Evolutionary conservation across 2,329 filamentous ascomycete genomes (phyloP).

Genomic region (Tetracladium maxilliforme): DNA sequence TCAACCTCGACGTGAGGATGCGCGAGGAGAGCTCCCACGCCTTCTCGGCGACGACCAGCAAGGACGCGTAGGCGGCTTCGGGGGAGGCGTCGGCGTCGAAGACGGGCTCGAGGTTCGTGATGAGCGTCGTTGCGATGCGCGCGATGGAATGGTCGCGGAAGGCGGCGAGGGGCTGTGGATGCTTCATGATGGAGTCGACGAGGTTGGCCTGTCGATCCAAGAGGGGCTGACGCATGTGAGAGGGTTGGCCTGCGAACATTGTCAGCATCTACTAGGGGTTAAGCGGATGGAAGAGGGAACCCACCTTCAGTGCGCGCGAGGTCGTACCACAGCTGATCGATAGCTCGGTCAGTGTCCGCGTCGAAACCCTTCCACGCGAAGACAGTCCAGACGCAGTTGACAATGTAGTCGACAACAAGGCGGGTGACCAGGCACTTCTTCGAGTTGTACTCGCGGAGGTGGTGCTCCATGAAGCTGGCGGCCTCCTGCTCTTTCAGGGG

Average conservation of each 20-base stretch:
- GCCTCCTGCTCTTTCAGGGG: slow-evolving; percentile 17
- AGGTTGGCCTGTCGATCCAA: slow-evolving; percentile 18
- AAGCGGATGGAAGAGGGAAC: slow-evolving; percentile 4
- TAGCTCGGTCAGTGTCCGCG: slow-evolving; percentile 7
- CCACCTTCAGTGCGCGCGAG: slow-evolving; percentile 12
- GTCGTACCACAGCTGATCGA: slow-evolving; percentile 9
- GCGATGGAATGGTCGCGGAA: slow-evolving; percentile 8
- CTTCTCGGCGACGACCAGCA: slow-evolving; percentile 15
- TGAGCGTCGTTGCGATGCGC: slow-evolving; percentile 12
- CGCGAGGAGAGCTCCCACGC: slow-evolving; percentile 30
- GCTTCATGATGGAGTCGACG: slow-evolving; percentile 21
- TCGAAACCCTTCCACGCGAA: slow-evolving; percentile 18
- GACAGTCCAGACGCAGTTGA: slow-evolving; percentile 16
- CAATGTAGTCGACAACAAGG: slow-evolving; percentile 19
- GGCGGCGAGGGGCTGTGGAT: slow-evolving; percentile 14
- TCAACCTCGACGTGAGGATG: slow-evolving; percentile 24
- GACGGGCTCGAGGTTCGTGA: slow-evolving; percentile 27
- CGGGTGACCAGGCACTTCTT: slow-evolving; percentile 21
- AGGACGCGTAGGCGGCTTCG: slow-evolving; percentile 17
- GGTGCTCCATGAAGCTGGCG: slow-evolving; percentile 14
- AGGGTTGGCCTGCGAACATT: not conserved
- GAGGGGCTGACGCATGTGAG: slow-evolving; percentile 17
- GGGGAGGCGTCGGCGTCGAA: slow-evolving; percentile 19
- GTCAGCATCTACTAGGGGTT: slow-evolving; percentile 4
- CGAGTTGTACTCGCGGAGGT: slow-evolving; percentile 15